A percentile compares a stretch with the other conserved stretches of the same genome.
Evolutionary conservation across 495 filamentous ascomycete genomes (phyloP).

Genomic region (Xylaria palmicola): DNA sequence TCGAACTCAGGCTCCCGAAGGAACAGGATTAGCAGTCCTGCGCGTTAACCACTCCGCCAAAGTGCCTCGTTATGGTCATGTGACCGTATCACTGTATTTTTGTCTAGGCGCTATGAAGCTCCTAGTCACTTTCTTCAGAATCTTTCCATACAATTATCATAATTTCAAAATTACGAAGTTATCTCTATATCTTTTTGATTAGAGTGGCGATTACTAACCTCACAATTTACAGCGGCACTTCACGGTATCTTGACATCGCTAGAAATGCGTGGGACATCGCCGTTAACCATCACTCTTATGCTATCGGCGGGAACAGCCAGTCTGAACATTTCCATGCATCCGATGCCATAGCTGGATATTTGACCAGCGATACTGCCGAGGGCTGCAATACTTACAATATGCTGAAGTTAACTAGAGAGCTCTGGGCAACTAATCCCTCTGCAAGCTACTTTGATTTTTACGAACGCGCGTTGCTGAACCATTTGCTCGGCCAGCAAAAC

Average conservation of each 20-base stretch:
- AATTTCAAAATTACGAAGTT: too few species aligned
- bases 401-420: constrained; percentile 41
- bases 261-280: constrained; percentile 38
- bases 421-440: constrained; percentile 28
- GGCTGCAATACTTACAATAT: constrained; percentile 43
- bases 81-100: too few species aligned
- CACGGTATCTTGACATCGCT: constrained; percentile 34
- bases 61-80: too few species aligned
- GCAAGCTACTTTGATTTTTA: constrained; percentile 43
- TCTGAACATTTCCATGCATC: constrained; percentile 38
- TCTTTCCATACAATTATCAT: too few species aligned
- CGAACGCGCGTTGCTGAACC: constrained; percentile 39
- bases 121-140: too few species aligned
- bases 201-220: too few species aligned
- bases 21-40: too few species aligned
- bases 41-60: too few species aligned
- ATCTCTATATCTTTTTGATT: too few species aligned
- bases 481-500: constrained; percentile 37
- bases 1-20: too few species aligned
- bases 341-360: constrained; percentile 33
- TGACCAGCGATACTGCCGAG: constrained; percentile 35
- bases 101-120: too few species aligned
- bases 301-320: constrained; percentile 43
- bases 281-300: constrained; percentile 34
- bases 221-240: too few species aligned